Conservation (phyloP, 2,329 filamentous ascomycete genomes). For the Cytospora mali region DNA sequence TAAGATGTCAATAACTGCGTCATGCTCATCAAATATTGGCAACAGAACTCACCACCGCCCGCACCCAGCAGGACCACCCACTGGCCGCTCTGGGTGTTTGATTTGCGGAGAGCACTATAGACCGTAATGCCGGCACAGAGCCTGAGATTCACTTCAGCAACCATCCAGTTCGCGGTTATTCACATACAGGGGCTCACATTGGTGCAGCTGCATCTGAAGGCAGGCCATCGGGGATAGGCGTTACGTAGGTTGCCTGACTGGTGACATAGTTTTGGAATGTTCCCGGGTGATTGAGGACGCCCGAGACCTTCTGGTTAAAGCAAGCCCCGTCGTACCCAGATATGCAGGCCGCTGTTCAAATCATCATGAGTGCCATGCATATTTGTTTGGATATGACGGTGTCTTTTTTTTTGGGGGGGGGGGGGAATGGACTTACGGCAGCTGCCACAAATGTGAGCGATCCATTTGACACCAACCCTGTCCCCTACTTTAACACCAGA, state of each 20-base stretch:
- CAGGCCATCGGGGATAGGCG: slow-evolving; percentile 66
- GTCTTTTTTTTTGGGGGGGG: neutral
- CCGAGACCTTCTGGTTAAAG: slow-evolving; percentile 62
- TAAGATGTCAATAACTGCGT: slow-evolving; percentile 46
- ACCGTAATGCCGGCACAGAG: slow-evolving; percentile 57
- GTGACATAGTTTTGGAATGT: slow-evolving; percentile 74
- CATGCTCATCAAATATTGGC: slow-evolving; percentile 53
- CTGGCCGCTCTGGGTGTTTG: slow-evolving; percentile 58
- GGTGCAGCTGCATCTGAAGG: slow-evolving; percentile 64
- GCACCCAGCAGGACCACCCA: slow-evolving; percentile 63
- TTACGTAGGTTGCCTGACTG: slow-evolving; percentile 68
- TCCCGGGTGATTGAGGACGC: slow-evolving; percentile 67
- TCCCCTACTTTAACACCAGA: slow-evolving; percentile 65
- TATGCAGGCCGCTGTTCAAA: slow-evolving; percentile 44
- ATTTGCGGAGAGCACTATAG: slow-evolving; percentile 67
- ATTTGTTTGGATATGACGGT: neutral
- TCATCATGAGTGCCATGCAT: neutral
- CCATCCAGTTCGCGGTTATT: no score
- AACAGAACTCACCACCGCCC: slow-evolving; percentile 68
- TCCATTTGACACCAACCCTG: slow-evolving; percentile 72
- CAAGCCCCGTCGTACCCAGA: slow-evolving; percentile 66
- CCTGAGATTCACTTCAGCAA: neutral
- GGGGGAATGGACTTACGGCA: slow-evolving; percentile 37
- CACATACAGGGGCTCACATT: slow-evolving; percentile 49
- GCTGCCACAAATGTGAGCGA: slow-evolving; percentile 58